A percentile compares a stretch with the other conserved stretches of the same genome.
These are phyloP conservation scores for Lipomyces yamadae DNA, from an alignment of 805 yeast genomes.

Conservation along the genomic window DNA sequence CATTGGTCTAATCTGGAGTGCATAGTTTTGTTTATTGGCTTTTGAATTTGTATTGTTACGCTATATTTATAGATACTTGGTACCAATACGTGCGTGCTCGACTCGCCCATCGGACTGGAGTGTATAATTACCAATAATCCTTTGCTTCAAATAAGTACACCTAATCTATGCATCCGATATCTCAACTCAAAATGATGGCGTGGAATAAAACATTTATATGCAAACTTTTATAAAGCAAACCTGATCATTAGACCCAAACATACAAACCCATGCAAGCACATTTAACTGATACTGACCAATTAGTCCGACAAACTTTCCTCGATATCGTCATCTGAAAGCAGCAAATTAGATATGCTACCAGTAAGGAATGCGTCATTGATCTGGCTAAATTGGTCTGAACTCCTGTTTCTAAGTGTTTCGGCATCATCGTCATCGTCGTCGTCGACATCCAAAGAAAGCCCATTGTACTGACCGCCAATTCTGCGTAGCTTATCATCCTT, in stretches of 20 bases:
- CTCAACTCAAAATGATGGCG: background rate
- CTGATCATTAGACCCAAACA: background rate
- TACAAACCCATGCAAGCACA: background rate
- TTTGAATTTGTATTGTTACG: background rate
- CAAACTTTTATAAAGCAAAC: background rate
- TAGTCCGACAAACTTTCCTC: constrained; percentile 28
- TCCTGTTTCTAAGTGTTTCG: constrained; percentile 4
- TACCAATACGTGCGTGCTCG: background rate
- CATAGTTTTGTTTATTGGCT: background rate
- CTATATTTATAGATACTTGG: background rate
- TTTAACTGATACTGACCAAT: background rate
- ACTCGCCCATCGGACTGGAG: background rate
- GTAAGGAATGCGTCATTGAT: background rate
- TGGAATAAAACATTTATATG: background rate
- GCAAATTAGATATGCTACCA: background rate
- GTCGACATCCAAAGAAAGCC: background rate
- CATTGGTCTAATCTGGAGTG: background rate
- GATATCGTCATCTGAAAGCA: constrained; percentile 40
- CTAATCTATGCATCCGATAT: background rate
- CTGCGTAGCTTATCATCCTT: constrained; percentile 17
- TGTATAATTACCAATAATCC: too few species aligned
- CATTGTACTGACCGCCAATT: constrained; percentile 27
- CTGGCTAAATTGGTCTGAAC: background rate
- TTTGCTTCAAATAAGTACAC: too few species aligned
- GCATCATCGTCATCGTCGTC: constrained; percentile 14